A percentile compares a stretch with the other conserved stretches of the same genome.
Evolutionary conservation across 164 flowering plant genomes (phyloP).

Genomic region (Euptelea pleiosperma): DNA sequence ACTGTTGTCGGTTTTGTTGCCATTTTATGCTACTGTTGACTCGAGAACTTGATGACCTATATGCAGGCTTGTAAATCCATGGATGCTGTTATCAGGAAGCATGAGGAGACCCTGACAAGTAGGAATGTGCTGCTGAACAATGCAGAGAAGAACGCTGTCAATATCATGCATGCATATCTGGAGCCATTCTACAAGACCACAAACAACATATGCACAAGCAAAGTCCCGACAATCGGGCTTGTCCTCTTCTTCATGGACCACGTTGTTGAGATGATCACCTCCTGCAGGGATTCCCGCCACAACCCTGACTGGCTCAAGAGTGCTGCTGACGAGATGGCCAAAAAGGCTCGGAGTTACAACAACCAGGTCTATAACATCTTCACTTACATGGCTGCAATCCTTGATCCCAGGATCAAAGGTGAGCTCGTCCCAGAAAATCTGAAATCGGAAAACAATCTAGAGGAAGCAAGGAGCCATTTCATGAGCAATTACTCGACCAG

Average conservation of each 20-base stretch:
- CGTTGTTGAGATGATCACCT: conserved; percentile 61
- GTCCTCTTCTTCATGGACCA: conserved; percentile 97
- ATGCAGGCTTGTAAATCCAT: conserved; percentile 76
- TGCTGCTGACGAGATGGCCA: conserved; percentile 78
- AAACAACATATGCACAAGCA: conserved; percentile 69
- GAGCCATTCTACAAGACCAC: conserved; percentile 90
- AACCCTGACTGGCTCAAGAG: conserved; percentile 79
- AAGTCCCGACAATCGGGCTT: conserved; percentile 70
- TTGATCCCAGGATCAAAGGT: conserved; percentile 86
- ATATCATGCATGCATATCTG: conserved; percentile 53
- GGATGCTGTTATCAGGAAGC: conserved; percentile 70
- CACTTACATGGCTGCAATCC: conserved; percentile 87
- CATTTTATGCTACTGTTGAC: background rate
- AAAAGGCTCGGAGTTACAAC: conserved; percentile 53
- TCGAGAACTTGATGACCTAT: background rate
- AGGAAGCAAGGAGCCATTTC: conserved; percentile 79
- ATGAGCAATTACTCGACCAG: conserved; percentile 58
- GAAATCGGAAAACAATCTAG: conserved; percentile 55
- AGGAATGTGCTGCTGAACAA: conserved; percentile 47
- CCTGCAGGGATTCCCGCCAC: conserved; percentile 65
- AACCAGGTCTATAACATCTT: conserved; percentile 70
- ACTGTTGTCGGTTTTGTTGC: background rate
- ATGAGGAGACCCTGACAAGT: conserved; percentile 50
- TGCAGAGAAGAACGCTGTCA: conserved; percentile 62
- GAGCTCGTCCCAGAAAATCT: conserved; percentile 83